Percentiles rank a stretch among this genome's conserved stretches.
Conservation (phyloP, 352 stramenopile species). For the Peronospora farinosa region DNA sequence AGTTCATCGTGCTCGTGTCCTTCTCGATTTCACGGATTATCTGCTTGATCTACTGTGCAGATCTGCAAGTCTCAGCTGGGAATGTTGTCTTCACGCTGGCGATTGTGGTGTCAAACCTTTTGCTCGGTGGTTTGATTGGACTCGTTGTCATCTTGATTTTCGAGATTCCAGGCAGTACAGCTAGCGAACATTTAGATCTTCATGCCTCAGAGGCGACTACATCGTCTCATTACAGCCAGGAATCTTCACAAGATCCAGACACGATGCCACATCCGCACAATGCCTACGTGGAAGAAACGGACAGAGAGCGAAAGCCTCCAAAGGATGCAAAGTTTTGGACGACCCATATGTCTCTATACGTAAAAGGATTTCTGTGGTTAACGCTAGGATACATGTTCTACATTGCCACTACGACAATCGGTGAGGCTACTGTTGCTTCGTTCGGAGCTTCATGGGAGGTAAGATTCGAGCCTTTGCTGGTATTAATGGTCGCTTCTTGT, state of each 20-base stretch:
- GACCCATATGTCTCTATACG: conserved; percentile 31
- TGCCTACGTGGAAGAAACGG: conserved; percentile 38
- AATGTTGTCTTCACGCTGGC: conserved; percentile 54
- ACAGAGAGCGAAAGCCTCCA: conserved; percentile 6
- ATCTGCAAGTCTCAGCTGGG: conserved; percentile 40
- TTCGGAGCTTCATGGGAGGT: conserved; percentile 59
- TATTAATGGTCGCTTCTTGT: conserved; percentile 62
- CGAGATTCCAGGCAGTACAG: conserved; percentile 39
- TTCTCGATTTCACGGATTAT: conserved; percentile 64
- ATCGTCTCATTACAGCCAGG: conserved; percentile 15
- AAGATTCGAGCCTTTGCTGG: conserved; percentile 64
- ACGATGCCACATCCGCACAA: conserved; percentile 46
- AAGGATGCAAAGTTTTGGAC: conserved; percentile 12
- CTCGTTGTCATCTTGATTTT: conserved; percentile 57
- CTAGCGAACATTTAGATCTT: conserved; percentile 32
- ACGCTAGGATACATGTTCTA: conserved; percentile 57
- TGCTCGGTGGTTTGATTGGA: conserved; percentile 39
- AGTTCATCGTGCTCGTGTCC: conserved; percentile 66
- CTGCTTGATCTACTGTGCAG: conserved; percentile 53
- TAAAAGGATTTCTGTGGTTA: conserved; percentile 66
- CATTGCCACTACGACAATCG: conserved; percentile 43
- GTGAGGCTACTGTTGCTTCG: conserved; percentile 31
- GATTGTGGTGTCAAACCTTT: conserved; percentile 48
- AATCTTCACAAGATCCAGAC: conserved; percentile 33
- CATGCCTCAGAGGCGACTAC: conserved; percentile 15